phyloP scores from a whole-genome alignment of 306 rosid species.

The Prinsepia uniflora region DNA sequence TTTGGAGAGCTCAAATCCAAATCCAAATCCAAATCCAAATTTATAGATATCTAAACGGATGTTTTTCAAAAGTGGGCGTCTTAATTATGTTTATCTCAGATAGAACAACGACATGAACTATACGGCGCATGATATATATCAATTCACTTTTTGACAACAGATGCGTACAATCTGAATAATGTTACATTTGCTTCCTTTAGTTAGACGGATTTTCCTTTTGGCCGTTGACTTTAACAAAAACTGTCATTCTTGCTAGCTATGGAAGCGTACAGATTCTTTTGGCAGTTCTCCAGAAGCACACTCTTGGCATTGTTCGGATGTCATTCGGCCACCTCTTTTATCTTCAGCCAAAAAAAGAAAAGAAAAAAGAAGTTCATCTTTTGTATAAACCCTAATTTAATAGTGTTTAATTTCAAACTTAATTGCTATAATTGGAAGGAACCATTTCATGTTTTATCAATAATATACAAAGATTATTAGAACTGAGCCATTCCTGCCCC shows the following conservation, averaged over 20 bases:
- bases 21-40: no score
- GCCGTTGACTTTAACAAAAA: background rate
- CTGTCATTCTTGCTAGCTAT: background rate
- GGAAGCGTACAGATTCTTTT: background rate
- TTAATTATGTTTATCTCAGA: no score
- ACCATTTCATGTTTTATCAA: background rate
- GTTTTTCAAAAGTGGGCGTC: no score
- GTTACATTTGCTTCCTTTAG: background rate
- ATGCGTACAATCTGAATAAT: no score
- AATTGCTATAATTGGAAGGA: background rate
- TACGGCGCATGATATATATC: no score
- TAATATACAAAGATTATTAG: no score
- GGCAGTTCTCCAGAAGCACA: background rate
- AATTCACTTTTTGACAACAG: background rate
- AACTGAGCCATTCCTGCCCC: no score
- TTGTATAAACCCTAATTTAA: background rate
- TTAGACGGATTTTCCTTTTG: background rate
- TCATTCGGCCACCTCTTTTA: background rate
- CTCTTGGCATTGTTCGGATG: background rate
- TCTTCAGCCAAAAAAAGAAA: background rate
- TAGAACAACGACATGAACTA: no score
- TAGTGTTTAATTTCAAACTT: background rate
- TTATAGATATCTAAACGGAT: no score
- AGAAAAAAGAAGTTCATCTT: no score
- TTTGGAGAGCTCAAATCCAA: no score